These are phyloP conservation scores for Tuctoria greenei DNA, from an alignment of 176 grass and related monocot genomes.

Conservation along the genomic window DNA sequence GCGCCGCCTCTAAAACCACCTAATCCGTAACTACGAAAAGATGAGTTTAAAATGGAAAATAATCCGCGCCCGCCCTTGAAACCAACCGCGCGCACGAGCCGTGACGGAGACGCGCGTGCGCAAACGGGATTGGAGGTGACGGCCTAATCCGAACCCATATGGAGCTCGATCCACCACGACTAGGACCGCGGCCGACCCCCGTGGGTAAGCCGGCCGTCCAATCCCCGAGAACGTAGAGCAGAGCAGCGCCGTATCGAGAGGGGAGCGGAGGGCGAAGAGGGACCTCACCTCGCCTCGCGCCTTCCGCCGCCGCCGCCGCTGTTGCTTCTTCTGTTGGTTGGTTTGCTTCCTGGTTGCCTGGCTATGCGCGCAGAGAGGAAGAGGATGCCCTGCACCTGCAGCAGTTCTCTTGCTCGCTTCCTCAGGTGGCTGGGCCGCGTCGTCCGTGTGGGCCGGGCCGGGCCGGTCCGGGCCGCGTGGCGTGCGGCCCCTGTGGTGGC, in stretches of 20 bases:
- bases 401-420: too few species aligned
- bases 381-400: background rate
- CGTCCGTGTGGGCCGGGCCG: background rate
- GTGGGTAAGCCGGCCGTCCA: background rate
- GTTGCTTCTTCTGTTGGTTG: background rate
- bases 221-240: background rate
- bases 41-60: background rate
- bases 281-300: background rate
- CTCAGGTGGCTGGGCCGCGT: background rate
- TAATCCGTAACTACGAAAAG: background rate
- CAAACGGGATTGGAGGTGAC: background rate
- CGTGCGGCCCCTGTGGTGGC: background rate
- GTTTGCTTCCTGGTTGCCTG: background rate
- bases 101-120: background rate
- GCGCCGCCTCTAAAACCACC: background rate
- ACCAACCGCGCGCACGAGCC: background rate
- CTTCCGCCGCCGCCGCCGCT: background rate
- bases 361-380: background rate
- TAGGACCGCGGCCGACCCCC: background rate
- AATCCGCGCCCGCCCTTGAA: background rate
- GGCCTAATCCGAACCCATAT: background rate
- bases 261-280: accelerated
- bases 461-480: slow-evolving; percentile 22
- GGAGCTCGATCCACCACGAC: background rate
- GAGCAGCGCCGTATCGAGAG: background rate